Conservation (phyloP, 345 rosid species). For the Reutealis trisperma region DNA sequence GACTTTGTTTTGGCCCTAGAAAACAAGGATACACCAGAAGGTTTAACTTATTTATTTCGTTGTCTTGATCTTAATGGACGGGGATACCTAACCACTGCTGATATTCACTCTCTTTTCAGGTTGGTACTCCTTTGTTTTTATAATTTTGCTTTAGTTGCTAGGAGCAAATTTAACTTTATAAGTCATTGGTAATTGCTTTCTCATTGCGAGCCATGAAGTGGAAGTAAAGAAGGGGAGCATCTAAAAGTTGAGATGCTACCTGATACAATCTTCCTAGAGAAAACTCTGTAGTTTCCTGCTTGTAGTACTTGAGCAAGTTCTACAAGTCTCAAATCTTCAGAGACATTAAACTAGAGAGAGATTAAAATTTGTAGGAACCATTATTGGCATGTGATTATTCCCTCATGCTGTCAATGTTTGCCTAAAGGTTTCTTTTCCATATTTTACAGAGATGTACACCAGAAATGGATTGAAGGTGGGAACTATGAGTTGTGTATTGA, state of each 20-base stretch:
- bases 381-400: neutral
- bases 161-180: neutral
- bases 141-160: conserved; percentile 4
- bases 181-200: neutral
- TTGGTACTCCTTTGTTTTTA: conserved; percentile 15
- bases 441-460: conserved; percentile 87
- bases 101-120: conserved; percentile 99
- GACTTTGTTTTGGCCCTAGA: conserved; percentile 96
- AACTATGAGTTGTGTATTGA: conserved; percentile 96
- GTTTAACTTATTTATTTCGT: conserved; percentile 86
- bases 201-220: conserved; percentile 25
- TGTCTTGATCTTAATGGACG: conserved; percentile 90
- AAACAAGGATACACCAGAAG: conserved; percentile 97
- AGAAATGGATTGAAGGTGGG: conserved; percentile 99
- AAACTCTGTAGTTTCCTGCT: conserved; percentile 83
- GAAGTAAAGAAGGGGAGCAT: conserved; percentile 98
- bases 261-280: conserved; percentile 94
- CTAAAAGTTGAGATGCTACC: conserved; percentile 73
- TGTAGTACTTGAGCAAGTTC: conserved; percentile 57
- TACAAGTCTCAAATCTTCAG: conserved; percentile 71
- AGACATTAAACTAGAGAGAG: conserved; percentile 28
- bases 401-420: neutral
- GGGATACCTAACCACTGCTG: conserved; percentile 92
- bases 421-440: conserved; percentile 7
- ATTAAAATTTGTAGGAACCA: neutral